Evolutionary conservation across 2,329 filamentous ascomycete species (phyloP), one percentile per base, ranked within the genome.

Genomic region (Hymenoscyphus scutula): DNA sequence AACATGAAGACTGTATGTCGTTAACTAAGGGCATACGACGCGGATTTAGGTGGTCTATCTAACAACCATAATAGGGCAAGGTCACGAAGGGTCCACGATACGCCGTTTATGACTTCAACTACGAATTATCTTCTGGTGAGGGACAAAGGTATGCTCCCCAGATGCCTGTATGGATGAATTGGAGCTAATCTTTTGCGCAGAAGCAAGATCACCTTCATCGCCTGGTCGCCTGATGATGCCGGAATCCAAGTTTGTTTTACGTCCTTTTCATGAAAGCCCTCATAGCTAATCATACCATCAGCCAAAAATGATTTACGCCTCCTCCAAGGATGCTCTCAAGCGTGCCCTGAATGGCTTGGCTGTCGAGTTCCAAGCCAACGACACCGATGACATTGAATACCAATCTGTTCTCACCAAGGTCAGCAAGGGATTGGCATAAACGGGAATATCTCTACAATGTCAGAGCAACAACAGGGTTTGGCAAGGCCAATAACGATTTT

Each of bases 251-350:
- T 92, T 76, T 77, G 85, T 62, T n/a, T 17, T 25, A 11, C 48
- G 8, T 41, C 29, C 8, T 27, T 25, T 30, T 19, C 13, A 45
- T 29, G 5, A 30, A 23, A 37, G 34, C 15, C 19, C 53, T 29
- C 38, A 10, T 37, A 27, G 38, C 48, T 68, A 60, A 69, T 53
- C 51, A 37, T 53, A 4, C n/a, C 10, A 54, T 62, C 70, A 92
- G 90, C 84, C 89, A 78, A 92, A 92, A 84, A 95, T 95, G 91
- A 84, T 92, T 77, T 95, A 94, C 83, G 89, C 90, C 72, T 90
- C 91, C 59, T 95, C 91, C 78, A 95, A 94, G 82, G 89, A 93
- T 73, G 89, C 89, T 64, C 84, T 95, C 70, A 94, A 92, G 85
- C 88, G 88, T 77, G 78, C 89, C 58, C 84, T 95, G 67, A 90